A percentile compares a stretch with the other conserved stretches of the same genome.
phyloP scores from a whole-genome alignment of 2,329 filamentous ascomycete species.

The Xylogone sp. region DNA sequence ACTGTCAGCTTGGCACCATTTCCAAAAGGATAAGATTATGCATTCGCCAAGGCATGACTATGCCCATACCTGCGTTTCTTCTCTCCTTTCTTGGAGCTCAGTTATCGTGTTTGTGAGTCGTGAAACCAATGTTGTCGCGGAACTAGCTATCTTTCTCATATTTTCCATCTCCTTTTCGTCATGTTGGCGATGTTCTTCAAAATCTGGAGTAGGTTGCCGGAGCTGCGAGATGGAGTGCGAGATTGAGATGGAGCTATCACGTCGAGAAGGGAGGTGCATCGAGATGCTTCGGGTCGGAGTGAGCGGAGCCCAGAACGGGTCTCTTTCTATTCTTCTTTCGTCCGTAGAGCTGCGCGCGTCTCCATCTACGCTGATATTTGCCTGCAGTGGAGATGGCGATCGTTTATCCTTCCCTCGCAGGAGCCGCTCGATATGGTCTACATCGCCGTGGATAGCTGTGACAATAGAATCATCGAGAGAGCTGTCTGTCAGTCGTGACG shows the following conservation, averaged over 20 bases:
- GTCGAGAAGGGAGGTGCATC: slow-evolving; percentile 13
- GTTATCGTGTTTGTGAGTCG: slow-evolving; percentile 46
- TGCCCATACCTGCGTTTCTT: slow-evolving; percentile 53
- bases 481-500: slow-evolving; percentile 24
- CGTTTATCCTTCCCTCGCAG: slow-evolving; percentile 13
- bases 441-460: slow-evolving; percentile 29
- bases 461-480: slow-evolving; percentile 24
- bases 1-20: neutral
- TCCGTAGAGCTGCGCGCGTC: slow-evolving; percentile 1
- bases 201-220: neutral
- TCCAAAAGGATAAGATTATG: neutral
- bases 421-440: slow-evolving; percentile 33
- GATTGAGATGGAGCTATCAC: neutral
- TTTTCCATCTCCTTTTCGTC: no score
- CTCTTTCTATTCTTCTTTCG: slow-evolving; percentile 9
- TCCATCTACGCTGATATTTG: neutral
- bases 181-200: neutral
- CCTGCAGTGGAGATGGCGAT: neutral
- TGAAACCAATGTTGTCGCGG: slow-evolving; percentile 43
- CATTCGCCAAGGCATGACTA: neutral
- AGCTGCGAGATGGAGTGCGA: no score
- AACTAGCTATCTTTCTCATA: slow-evolving; percentile 33
- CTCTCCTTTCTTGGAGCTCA: slow-evolving; percentile 50
- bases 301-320: slow-evolving; percentile 19
- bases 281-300: slow-evolving; percentile 16